These are phyloP conservation scores for Carnegiea gigantea DNA, from an alignment of 179 eudicot species.

Conservation along the genomic window DNA sequence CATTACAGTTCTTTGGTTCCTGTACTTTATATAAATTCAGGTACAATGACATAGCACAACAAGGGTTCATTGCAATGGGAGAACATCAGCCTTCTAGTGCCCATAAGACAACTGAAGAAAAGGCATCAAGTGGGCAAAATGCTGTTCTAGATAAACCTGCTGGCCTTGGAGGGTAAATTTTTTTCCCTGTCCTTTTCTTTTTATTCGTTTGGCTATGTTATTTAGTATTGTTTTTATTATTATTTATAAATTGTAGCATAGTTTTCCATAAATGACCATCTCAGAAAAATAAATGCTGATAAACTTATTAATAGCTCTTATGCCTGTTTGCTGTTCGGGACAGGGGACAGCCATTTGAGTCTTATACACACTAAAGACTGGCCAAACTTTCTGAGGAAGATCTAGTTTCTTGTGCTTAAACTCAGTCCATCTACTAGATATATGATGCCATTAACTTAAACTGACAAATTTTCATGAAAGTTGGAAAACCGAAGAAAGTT, in stretches of 20 bases:
- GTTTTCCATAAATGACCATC: neutral
- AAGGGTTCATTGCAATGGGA: slow-evolving; percentile 71
- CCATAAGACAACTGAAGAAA: slow-evolving; percentile 34
- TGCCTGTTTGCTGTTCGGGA: neutral
- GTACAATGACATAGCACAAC: slow-evolving; percentile 95
- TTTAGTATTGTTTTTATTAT: neutral
- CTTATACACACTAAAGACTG: neutral
- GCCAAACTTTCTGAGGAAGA: neutral
- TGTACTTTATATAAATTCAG: slow-evolving; percentile 35
- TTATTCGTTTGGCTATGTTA: slow-evolving; percentile 2
- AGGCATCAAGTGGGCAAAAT: slow-evolving; percentile 36
- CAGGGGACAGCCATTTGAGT: neutral
- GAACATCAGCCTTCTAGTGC: slow-evolving; percentile 33
- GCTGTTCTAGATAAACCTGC: slow-evolving; percentile 45
- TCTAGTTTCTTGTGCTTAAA: neutral
- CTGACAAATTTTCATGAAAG: neutral
- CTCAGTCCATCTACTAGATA: too few species aligned
- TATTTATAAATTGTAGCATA: neutral
- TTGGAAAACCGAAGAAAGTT: too few species aligned
- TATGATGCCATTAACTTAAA: neutral
- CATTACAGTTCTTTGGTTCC: slow-evolving; percentile 1
- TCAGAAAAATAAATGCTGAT: neutral
- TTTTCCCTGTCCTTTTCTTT: slow-evolving; percentile 1
- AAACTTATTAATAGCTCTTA: neutral
- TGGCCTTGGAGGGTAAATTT: slow-evolving; percentile 71